These are phyloP conservation scores for Tardiomyces digboiensis DNA, from an alignment of 1,139 yeast species.

Conservation along the genomic window DNA sequence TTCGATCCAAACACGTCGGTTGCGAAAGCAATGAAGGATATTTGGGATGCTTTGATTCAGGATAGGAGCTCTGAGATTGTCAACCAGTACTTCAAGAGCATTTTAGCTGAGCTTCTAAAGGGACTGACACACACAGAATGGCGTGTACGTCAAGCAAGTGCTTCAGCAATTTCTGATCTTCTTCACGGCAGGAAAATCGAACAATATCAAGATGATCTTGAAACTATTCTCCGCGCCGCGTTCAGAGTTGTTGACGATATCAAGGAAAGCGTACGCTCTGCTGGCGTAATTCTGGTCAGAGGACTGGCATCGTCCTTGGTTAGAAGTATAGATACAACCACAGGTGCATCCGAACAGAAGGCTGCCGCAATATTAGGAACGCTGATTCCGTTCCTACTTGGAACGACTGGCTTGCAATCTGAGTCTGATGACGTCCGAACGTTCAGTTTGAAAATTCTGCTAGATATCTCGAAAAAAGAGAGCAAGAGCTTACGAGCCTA, in stretches of 20 bases:
- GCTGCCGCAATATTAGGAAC: slow-evolving; percentile 46
- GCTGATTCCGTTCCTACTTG: slow-evolving; percentile 72
- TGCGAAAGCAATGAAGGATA: slow-evolving; percentile 74
- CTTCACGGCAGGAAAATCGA: slow-evolving; percentile 51
- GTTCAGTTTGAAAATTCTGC: slow-evolving; percentile 66
- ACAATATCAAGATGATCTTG: slow-evolving; percentile 43
- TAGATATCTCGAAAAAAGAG: slow-evolving; percentile 56
- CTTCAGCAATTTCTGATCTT: slow-evolving; percentile 63
- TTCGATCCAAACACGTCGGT: slow-evolving; percentile 79
- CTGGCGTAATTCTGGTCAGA: slow-evolving; percentile 63
- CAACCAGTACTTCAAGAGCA: slow-evolving; percentile 42
- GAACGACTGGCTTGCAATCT: slow-evolving; percentile 68
- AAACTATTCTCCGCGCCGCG: slow-evolving; percentile 78
- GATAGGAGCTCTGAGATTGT: slow-evolving; percentile 49
- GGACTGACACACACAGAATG: slow-evolving; percentile 83
- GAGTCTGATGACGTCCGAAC: slow-evolving; percentile 79
- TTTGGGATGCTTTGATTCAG: slow-evolving; percentile 68
- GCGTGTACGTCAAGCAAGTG: slow-evolving; percentile 89
- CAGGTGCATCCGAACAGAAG: slow-evolving; percentile 31
- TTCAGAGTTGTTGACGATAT: slow-evolving; percentile 91
- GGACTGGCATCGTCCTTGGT: slow-evolving; percentile 56
- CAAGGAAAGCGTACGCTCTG: slow-evolving; percentile 84
- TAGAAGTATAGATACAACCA: slow-evolving; percentile 38
- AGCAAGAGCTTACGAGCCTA: slow-evolving; percentile 56
- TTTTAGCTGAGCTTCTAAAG: slow-evolving; percentile 53